Conservation (phyloP, 768 basidiomycete genomes). For the Lactifluus subvellereus region DNA sequence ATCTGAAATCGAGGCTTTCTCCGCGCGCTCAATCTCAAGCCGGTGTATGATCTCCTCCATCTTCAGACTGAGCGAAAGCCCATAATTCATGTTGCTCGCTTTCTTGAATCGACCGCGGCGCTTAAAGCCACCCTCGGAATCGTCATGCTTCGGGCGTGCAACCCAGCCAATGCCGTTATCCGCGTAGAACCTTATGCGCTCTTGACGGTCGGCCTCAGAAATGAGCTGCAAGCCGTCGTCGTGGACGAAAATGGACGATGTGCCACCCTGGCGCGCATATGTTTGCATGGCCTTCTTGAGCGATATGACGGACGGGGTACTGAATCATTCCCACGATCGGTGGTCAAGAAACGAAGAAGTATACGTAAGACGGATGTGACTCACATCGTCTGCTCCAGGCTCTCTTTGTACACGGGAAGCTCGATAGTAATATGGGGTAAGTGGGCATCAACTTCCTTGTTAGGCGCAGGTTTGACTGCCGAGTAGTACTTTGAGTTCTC, state of each 20-base stretch:
- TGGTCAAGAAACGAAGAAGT: not conserved
- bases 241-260: conserved; percentile 71
- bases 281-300: conserved; percentile 84
- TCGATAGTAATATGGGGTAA: conserved; percentile 76
- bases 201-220: conserved; percentile 52
- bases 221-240: conserved; percentile 79
- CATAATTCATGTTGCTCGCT: conserved; percentile 90
- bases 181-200: conserved; percentile 67
- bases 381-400: conserved; percentile 75
- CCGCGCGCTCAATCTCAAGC: conserved; percentile 40
- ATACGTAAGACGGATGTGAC: conserved; percentile 29
- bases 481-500: conserved; percentile 84
- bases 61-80: conserved; percentile 58
- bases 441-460: conserved; percentile 54
- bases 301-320: conserved; percentile 68
- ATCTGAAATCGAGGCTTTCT: conserved; percentile 32
- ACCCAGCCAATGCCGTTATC: conserved; percentile 79
- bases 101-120: conserved; percentile 92
- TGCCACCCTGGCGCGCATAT: conserved; percentile 87
- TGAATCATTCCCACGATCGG: conserved; percentile 29
- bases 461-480: conserved; percentile 54
- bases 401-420: conserved; percentile 87
- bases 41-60: conserved; percentile 45
- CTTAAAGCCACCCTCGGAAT: conserved; percentile 57
- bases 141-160: conserved; percentile 68